A percentile compares a stretch with the other conserved stretches of the same genome.
phyloP scores from a whole-genome alignment of 495 filamentous ascomycete genomes.

The Lepraria neglecta region DNA sequence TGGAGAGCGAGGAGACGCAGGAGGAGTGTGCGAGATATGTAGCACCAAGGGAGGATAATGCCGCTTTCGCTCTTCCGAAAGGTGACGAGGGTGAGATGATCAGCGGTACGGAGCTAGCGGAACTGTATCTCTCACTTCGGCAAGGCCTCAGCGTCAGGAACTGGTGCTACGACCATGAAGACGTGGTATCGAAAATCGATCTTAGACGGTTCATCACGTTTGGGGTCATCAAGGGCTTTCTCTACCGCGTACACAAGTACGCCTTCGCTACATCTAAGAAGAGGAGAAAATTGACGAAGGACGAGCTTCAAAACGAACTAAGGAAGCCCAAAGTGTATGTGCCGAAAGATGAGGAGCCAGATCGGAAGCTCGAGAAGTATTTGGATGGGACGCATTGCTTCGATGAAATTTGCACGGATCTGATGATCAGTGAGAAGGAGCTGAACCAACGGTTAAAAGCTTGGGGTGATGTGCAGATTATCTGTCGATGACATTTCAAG shows the following conservation, averaged over 20 bases:
- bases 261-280: slow-evolving; percentile 51
- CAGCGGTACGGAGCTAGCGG: slow-evolving; percentile 40
- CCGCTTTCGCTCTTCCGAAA: background rate
- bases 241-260: slow-evolving; percentile 94
- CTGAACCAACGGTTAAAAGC: slow-evolving; percentile 46
- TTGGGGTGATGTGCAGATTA: slow-evolving; percentile 48
- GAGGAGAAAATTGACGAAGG: slow-evolving; percentile 12
- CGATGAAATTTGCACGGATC: slow-evolving; percentile 85
- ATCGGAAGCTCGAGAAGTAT: slow-evolving; percentile 52
- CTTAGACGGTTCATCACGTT: slow-evolving; percentile 89
- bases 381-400: slow-evolving; percentile 78
- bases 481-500: slow-evolving; percentile 45
- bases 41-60: slow-evolving; percentile 29
- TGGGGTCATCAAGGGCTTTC: slow-evolving; percentile 86
- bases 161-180: slow-evolving; percentile 69
- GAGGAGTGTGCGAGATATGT: slow-evolving; percentile 85
- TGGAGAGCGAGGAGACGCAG: slow-evolving; percentile 61
- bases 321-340: background rate
- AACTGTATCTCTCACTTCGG: slow-evolving; percentile 70
- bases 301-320: background rate
- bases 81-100: slow-evolving; percentile 1
- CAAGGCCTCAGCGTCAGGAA: slow-evolving; percentile 73
- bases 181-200: slow-evolving; percentile 66
- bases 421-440: slow-evolving; percentile 52
- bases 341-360: background rate